Conservation (phyloP, 495 filamentous ascomycete genomes). For the Pyrenula aspistea region DNA sequence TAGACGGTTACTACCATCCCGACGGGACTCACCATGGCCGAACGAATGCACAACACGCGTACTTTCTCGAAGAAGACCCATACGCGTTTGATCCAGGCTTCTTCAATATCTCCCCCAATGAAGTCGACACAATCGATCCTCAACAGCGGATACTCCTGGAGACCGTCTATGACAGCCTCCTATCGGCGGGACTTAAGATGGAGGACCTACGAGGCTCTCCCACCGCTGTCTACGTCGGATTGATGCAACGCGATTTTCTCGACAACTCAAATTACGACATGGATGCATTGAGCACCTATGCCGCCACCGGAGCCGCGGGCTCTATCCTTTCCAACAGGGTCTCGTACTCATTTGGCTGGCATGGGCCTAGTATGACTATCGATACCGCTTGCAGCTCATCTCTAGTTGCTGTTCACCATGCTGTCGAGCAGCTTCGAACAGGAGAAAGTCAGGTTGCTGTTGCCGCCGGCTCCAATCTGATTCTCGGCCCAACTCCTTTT, state of each 20-base stretch:
- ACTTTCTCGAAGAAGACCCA: constrained; percentile 22
- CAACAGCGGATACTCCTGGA: constrained; percentile 30
- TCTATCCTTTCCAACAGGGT: constrained; percentile 31
- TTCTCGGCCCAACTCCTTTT: constrained; percentile 3
- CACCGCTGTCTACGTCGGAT: constrained; percentile 20
- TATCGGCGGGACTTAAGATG: constrained; percentile 24
- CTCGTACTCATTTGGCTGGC: constrained; percentile 34
- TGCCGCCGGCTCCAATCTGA: neutral
- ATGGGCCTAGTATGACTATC: constrained; percentile 32
- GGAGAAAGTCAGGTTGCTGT: constrained; percentile 29
- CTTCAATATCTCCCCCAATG: constrained; percentile 34
- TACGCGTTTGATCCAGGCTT: constrained; percentile 22
- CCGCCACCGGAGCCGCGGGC: constrained; percentile 22
- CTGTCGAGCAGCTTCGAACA: constrained; percentile 21
- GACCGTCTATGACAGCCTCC: constrained; percentile 25
- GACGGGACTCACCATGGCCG: constrained; percentile 1
- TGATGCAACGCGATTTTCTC: constrained; percentile 19
- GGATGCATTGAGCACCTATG: constrained; percentile 9
- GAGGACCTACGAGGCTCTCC: constrained; percentile 12
- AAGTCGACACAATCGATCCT: constrained; percentile 20
- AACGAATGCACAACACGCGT: constrained; percentile 5
- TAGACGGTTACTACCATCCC: neutral
- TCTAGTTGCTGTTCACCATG: constrained; percentile 29
- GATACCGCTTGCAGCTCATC: constrained; percentile 38
- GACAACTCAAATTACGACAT: constrained; percentile 8